These are phyloP conservation scores for Leavenworthia alabamica DNA, from an alignment of 345 rosid species.

Conservation along the genomic window DNA sequence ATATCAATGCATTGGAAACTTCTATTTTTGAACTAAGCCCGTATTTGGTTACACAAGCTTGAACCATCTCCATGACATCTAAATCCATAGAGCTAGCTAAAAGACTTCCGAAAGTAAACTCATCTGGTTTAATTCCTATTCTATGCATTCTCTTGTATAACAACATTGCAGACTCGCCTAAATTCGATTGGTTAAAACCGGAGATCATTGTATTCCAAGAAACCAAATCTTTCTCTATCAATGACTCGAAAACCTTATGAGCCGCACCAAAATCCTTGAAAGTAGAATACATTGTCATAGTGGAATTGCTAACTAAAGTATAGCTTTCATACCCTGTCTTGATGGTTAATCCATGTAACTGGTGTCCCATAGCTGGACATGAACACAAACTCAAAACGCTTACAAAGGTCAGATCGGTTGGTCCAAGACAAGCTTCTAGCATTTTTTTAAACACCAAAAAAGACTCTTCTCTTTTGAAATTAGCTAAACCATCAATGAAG, in stretches of 20 bases:
- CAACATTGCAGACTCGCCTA: conserved; percentile 35
- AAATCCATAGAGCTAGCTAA: conserved; percentile 40
- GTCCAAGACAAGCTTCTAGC: conserved; percentile 44
- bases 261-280: conserved; percentile 38
- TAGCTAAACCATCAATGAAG: conserved; percentile 57
- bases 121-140: conserved; percentile 50
- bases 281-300: conserved; percentile 54
- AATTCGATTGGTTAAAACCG: conserved; percentile 43
- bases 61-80: conserved; percentile 46
- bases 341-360: conserved; percentile 45
- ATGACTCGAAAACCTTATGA: conserved; percentile 35
- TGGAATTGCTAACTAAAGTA: conserved; percentile 54
- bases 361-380: conserved; percentile 30
- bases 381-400: conserved; percentile 50
- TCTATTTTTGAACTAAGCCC: conserved; percentile 51
- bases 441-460: conserved; percentile 38
- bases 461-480: conserved; percentile 40
- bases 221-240: conserved; percentile 56
- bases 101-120: conserved; percentile 70
- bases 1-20: conserved; percentile 56
- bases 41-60: conserved; percentile 34
- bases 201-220: conserved; percentile 81
- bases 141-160: conserved; percentile 46
- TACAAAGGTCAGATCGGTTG: conserved; percentile 55
- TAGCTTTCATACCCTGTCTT: conserved; percentile 48